phyloP scores from a whole-genome alignment of 306 rosid genomes.

The Begonia peltatifolia region DNA sequence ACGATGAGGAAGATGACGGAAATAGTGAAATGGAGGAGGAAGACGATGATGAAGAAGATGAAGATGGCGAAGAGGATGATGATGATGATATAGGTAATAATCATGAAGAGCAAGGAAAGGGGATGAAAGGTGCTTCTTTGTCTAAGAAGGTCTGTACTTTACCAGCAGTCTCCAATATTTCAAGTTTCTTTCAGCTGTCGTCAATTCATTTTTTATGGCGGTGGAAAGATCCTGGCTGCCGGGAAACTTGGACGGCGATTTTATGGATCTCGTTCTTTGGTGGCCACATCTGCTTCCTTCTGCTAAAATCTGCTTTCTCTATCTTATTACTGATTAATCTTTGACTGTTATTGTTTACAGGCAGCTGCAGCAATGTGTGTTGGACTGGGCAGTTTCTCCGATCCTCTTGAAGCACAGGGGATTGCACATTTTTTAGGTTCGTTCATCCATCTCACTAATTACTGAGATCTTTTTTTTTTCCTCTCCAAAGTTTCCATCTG shows the following conservation, averaged over 20 bases:
- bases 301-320: too few relatives aligned
- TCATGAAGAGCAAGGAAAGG: slow-evolving; percentile 18
- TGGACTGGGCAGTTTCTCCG: slow-evolving; percentile 88
- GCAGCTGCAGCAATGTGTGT: slow-evolving; percentile 99
- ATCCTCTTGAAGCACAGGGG: slow-evolving; percentile 88
- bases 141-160: slow-evolving; percentile 58
- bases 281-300: too few relatives aligned
- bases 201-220: too few relatives aligned
- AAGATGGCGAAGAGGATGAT: slow-evolving; percentile 16
- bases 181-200: too few relatives aligned
- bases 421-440: slow-evolving; percentile 89
- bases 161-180: background rate
- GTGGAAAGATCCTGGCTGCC: too few relatives aligned
- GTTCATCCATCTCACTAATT: background rate
- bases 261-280: too few relatives aligned
- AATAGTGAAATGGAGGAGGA: slow-evolving; percentile 6
- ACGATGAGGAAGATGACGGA: background rate
- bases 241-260: too few relatives aligned
- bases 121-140: slow-evolving; percentile 34
- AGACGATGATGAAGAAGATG: slow-evolving; percentile 9
- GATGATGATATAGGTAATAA: slow-evolving; percentile 16
- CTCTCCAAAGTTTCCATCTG: too few relatives aligned
- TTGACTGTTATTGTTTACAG: slow-evolving; percentile 24
- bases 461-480: too few relatives aligned
- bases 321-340: too few relatives aligned